Conservation (phyloP, 768 basidiomycete genomes). For the Russula sp. region DNA sequence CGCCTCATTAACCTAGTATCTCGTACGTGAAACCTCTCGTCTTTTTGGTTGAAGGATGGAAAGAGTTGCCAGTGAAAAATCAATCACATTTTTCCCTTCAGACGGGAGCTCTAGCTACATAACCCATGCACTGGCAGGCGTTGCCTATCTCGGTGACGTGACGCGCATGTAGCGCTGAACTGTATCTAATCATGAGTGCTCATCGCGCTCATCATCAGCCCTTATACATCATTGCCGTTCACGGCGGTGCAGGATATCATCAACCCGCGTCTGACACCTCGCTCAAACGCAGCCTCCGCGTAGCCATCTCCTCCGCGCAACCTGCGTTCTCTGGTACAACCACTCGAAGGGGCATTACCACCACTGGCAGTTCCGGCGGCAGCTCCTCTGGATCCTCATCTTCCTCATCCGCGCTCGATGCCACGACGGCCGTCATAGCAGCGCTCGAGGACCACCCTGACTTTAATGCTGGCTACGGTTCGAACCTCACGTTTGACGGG, state of each 20-base stretch:
- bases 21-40: too few relatives aligned
- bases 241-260: slow-evolving; percentile 79
- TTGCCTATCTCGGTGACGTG: too few relatives aligned
- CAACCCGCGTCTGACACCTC: slow-evolving; percentile 34
- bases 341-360: neutral
- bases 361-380: too few relatives aligned
- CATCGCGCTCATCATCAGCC: neutral
- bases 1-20: too few relatives aligned
- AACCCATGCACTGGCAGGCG: too few relatives aligned
- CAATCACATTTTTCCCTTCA: too few relatives aligned
- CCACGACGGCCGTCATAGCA: neutral
- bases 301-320: slow-evolving; percentile 51
- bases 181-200: slow-evolving; percentile 15
- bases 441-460: slow-evolving; percentile 8
- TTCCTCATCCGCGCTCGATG: slow-evolving; percentile 8
- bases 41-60: too few relatives aligned
- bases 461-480: slow-evolving; percentile 56
- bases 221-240: slow-evolving; percentile 51
- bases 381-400: slow-evolving; percentile 6
- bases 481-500: slow-evolving; percentile 73
- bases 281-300: slow-evolving; percentile 54
- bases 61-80: too few relatives aligned
- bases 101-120: too few relatives aligned
- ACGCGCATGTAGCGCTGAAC: too few relatives aligned
- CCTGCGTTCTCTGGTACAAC: neutral